A percentile compares a stretch with the other conserved stretches of the same genome.
phyloP scores from a whole-genome alignment of 2,329 filamentous ascomycete species.

The Ophiostoma piceae region DNA sequence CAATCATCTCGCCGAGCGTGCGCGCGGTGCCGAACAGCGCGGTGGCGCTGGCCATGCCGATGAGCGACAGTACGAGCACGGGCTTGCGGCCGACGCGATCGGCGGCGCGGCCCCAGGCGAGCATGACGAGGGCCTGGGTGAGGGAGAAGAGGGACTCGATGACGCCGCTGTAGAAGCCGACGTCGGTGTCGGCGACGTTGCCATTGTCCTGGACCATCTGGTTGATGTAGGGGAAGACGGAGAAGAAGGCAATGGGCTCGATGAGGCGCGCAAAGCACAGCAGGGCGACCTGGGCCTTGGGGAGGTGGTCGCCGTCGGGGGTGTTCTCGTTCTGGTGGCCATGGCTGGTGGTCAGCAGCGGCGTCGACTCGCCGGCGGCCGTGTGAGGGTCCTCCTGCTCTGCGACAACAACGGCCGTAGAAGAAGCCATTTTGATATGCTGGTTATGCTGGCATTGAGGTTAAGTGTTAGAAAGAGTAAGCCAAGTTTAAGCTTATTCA shows the following conservation, averaged over 20 bases:
- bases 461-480: not conserved
- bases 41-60: constrained; percentile 57
- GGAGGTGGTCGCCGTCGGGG: constrained; percentile 35
- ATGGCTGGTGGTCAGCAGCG: constrained; percentile 30
- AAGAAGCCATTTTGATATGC: not conserved
- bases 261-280: constrained; percentile 68
- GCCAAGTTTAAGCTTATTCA: not conserved
- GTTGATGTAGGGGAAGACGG: constrained; percentile 75
- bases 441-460: not conserved
- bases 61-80: constrained; percentile 55
- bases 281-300: constrained; percentile 61
- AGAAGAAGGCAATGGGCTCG: constrained; percentile 78
- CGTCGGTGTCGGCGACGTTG: constrained; percentile 55
- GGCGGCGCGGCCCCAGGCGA: constrained; percentile 63
- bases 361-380: constrained; percentile 23
- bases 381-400: not conserved
- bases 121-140: constrained; percentile 72
- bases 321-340: not conserved
- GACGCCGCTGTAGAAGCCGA: constrained; percentile 73
- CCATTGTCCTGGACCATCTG: constrained; percentile 69
- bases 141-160: constrained; percentile 70
- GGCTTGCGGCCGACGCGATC: constrained; percentile 45
- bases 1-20: constrained; percentile 67
- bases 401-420: not conserved
- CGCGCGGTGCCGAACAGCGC: constrained; percentile 63